Evolutionary conservation across 2,329 filamentous ascomycete species (phyloP), one percentile per base, ranked within the genome.

Genomic region (Ilyonectria destructans): DNA sequence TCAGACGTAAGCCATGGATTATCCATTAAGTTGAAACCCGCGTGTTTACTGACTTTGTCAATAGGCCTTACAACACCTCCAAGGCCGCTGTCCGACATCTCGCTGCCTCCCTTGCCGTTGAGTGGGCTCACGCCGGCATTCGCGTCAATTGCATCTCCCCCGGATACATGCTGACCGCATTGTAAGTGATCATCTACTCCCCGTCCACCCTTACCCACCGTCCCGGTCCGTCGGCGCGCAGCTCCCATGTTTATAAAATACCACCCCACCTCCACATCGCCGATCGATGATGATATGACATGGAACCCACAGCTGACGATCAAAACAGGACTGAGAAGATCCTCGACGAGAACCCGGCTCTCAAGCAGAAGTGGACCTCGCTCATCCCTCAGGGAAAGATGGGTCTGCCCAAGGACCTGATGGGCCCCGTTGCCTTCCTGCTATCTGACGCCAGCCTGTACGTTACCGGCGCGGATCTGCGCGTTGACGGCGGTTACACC

Each of bases 131-230:
- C 74, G 90, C 92, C 43, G 92, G 92, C 73, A 97, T 98, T 78
- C 90, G 96, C 40, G 96, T 98, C 74, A 98, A 98, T 85, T 96
- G 93, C 82, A 96, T 98, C 80, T 95, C 92, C 33, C 96, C 96
- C 0, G 96, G 96, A 51, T 98, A 98, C 83, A 98, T 98, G 96
- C 85, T 97, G 73, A 98, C 96, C 17, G 93, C 95, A 66, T 84
- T 98, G 93, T 96, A 87, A 89, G 92, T 84, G 45, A 40, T 52
- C 37, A 56, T 46, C 51, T 17, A 21, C 51, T 33, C 31, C 17
- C 46, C 21, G 12, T 40, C n/a, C 33, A 19, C 21, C 46, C 31
- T 40, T 54, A n/a, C 26, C 26, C 43, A 58, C 56, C 40, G 23
- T 26, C 9, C 45, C 33, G 45, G 58, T 19, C 45, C 58, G 46